phyloP scores from a whole-genome alignment of 176 grass and related monocot genomes.

The sorghum (Sorghum bicolor) region Sorghum_bicolor_NCBIv3 NC_012870.2:59688501-59689000 shows the following conservation, averaged over 20 bases:
- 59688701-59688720: not conserved
- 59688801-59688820: not conserved
- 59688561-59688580: not conserved
- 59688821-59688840: not conserved
- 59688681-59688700: not conserved
- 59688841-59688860: not conserved
- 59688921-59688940: not conserved
- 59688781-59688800: not conserved
- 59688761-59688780: conserved; percentile 7
- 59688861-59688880: not conserved
- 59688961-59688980: not conserved
- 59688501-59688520: not conserved
- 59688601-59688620: conserved; percentile 28
- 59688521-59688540: not conserved
- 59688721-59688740: not conserved
- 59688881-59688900: too few species aligned
- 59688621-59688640: conserved; percentile 18
- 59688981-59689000: too few species aligned
- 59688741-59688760: conserved; percentile 29
- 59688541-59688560: not conserved
- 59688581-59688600: not conserved
- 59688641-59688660: conserved; percentile 35
- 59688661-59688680: conserved; percentile 9
- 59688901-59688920: not conserved
- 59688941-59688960: not conserved